These are phyloP conservation scores for Aspergillus hancockii DNA, from an alignment of 495 filamentous ascomycete genomes.

Conservation along the genomic window DNA sequence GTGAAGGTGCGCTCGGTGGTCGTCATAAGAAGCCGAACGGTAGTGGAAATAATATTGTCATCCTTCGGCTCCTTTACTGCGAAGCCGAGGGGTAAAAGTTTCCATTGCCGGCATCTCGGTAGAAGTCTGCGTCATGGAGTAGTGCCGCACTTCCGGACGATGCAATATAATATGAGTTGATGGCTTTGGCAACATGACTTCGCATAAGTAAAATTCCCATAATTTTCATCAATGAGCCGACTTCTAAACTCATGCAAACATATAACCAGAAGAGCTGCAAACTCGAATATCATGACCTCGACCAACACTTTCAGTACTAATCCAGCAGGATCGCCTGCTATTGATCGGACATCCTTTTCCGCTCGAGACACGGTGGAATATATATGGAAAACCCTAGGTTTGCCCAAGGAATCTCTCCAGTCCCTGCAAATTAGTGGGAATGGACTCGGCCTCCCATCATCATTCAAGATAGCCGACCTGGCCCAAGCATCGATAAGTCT, in stretches of 20 bases:
- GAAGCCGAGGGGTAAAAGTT: not conserved
- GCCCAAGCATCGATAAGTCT: conserved; percentile 47
- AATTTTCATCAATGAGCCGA: not conserved
- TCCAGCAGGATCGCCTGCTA: not conserved
- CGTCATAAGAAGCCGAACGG: too few relatives aligned
- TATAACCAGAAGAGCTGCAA: not conserved
- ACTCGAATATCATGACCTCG: not conserved
- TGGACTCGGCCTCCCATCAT: conserved; percentile 35
- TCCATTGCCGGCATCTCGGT: not conserved
- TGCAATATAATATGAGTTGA: not conserved
- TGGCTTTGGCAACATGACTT: not conserved
- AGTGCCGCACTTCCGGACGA: not conserved
- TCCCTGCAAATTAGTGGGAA: conserved; percentile 16
- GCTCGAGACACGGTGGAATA: conserved; percentile 20
- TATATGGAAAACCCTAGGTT: conserved; percentile 21
- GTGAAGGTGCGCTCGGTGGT: too few relatives aligned
- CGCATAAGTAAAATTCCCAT: not conserved
- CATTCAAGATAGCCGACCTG: conserved; percentile 44
- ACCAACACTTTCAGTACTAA: not conserved
- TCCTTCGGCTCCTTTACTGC: not conserved
- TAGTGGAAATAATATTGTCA: not conserved
- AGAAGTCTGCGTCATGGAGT: not conserved
- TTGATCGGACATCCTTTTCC: conserved; percentile 11
- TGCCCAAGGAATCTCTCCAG: conserved; percentile 15
- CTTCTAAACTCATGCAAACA: not conserved